Evolutionary conservation across 805 yeast genomes (phyloP).

Genomic region (Blastobotrys chiropterorum): DNA sequence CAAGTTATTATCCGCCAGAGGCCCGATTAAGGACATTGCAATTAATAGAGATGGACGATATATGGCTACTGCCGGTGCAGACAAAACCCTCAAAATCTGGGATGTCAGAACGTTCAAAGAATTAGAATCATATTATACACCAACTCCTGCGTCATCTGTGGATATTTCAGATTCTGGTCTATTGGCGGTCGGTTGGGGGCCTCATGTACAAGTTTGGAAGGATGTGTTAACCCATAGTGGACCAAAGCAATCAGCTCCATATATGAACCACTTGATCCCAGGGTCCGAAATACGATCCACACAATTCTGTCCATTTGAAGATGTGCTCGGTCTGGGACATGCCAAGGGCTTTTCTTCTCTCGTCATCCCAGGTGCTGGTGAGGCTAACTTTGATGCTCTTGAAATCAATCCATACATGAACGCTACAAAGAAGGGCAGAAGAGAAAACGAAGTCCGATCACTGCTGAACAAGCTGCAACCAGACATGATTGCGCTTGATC

Average conservation of each 20-base stretch:
- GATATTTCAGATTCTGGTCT: conserved; percentile 84
- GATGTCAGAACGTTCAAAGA: conserved; percentile 82
- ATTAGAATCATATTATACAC: conserved; percentile 54
- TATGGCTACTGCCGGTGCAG: conserved; percentile 91
- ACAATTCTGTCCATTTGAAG: conserved; percentile 89
- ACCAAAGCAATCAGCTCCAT: conserved; percentile 70
- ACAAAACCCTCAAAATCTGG: conserved; percentile 82
- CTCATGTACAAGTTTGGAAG: conserved; percentile 92
- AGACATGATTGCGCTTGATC: conserved; percentile 89
- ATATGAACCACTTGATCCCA: conserved; percentile 84
- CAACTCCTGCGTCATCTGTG: conserved; percentile 78
- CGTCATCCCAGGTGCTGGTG: conserved; percentile 95
- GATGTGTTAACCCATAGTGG: conserved; percentile 46
- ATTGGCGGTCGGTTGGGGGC: conserved; percentile 89
- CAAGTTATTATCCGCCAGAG: conserved; percentile 72
- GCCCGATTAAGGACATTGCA: conserved; percentile 81
- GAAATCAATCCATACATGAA: conserved; percentile 90
- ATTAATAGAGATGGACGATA: conserved; percentile 87
- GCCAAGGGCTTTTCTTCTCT: conserved; percentile 71
- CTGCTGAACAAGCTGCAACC: conserved; percentile 84
- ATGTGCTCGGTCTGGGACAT: conserved; percentile 89
- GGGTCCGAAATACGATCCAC: conserved; percentile 65
- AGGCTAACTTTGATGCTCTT: conserved; percentile 91
- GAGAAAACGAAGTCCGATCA: conserved; percentile 81
- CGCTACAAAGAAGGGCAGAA: conserved; percentile 89